These are phyloP conservation scores for Aristolochia fimbriata DNA, from an alignment of 164 flowering plant species.

Conservation along the genomic window DNA sequence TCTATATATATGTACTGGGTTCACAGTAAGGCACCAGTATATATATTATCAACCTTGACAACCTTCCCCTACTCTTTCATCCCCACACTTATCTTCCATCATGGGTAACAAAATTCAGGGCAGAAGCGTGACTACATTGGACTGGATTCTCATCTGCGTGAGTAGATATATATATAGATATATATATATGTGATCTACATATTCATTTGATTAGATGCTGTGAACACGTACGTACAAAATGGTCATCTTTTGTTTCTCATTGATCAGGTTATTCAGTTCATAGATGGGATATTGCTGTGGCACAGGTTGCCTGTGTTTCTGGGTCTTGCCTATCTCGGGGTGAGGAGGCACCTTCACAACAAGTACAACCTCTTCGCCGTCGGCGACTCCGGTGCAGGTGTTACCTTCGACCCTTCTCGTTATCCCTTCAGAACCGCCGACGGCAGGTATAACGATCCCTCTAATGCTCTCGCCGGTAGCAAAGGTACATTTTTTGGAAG, in stretches of 20 bases:
- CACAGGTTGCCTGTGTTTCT: conserved; percentile 33
- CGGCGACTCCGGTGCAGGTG: conserved; percentile 18
- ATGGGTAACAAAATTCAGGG: too few relatives aligned
- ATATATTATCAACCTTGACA: too few relatives aligned
- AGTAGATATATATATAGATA: too few relatives aligned
- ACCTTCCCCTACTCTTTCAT: too few relatives aligned
- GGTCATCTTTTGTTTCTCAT: background rate
- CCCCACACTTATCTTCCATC: too few relatives aligned
- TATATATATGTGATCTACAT: too few relatives aligned
- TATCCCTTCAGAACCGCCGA: conserved; percentile 26
- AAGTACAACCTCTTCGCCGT: conserved; percentile 32
- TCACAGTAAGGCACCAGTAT: too few relatives aligned
- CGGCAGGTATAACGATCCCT: conserved; percentile 28
- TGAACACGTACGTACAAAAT: too few relatives aligned
- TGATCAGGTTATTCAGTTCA: conserved; percentile 20
- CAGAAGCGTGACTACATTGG: too few relatives aligned
- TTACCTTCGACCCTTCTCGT: conserved; percentile 15
- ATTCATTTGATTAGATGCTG: too few relatives aligned
- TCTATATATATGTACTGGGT: too few relatives aligned
- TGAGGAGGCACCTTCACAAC: conserved; percentile 26
- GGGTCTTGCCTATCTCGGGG: conserved; percentile 26
- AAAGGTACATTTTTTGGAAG: conserved; percentile 35
- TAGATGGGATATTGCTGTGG: conserved; percentile 31
- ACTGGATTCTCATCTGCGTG: too few relatives aligned
- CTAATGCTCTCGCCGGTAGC: conserved; percentile 20